Evolutionary conservation across 2,329 filamentous ascomycete species (phyloP), one percentile per base, ranked within the genome.

Genomic region (Alternaria triticimaculans): DNA sequence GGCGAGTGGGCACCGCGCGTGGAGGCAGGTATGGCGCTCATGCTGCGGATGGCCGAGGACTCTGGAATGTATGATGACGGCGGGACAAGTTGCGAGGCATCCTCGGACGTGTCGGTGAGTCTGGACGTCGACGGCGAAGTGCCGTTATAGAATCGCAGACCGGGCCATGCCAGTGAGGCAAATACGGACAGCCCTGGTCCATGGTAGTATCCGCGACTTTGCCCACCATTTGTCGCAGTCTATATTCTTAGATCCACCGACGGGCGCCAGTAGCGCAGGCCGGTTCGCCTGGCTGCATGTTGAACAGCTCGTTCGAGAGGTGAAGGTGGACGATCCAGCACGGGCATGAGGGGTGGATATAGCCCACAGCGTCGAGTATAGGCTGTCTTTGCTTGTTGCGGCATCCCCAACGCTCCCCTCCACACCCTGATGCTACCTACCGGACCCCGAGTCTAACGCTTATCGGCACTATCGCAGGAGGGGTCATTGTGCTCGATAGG

Each of bases 101-200:
- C 63, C 63, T 60, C 62, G 33, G 63, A 58, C 50, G 55, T 73
- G 72, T 76, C 75, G 75, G 74, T 76, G 75, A 76, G 72, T 66
- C 57, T 67, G 58, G 70, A 56, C 56, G 65, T 65, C 49, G 59
- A 70, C 48, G 61, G 62, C 65, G 54, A 55, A 62, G 57, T 67
- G 62, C 62, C 54, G 62, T 67, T 61, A 48, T 59, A 67, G 67
- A 68, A 63, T 72, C 55, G 64, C 50, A 33, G 60, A 9, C 60
- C 60, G 54, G 60, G 60, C 58, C 63, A 72, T 73, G 69, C 68
- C 63, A 62, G 65, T 62, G 73, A 70, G 71, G 69, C 69, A 63
- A 71, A 63, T 61, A 49, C 63, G 65, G 63, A 64, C 28, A 51
- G 20, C 58, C 64, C 65, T 64, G 64, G 69, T 60, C 69, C 23